Conservation (phyloP, 2,329 filamentous ascomycete genomes). For the Ophiocordyceps polyrhachis-furcata region DNA sequence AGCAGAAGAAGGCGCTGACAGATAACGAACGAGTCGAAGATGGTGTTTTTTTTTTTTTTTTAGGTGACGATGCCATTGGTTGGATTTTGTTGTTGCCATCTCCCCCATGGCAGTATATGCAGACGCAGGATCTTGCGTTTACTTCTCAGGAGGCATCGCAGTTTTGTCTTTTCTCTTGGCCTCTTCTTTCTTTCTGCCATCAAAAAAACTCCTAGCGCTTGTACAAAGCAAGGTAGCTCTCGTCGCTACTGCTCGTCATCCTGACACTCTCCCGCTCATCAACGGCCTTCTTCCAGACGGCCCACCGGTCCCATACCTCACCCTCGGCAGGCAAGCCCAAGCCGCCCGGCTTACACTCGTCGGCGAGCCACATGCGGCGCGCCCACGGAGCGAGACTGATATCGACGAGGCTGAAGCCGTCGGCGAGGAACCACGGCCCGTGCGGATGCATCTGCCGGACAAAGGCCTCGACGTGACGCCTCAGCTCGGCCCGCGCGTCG, state of each 20-base stretch:
- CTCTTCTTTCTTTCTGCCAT: no score
- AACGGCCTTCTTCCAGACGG: conserved; percentile 42
- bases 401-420: conserved; percentile 47
- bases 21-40: no score
- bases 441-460: conserved; percentile 37
- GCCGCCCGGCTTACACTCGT: conserved; percentile 49
- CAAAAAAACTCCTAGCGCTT: no score
- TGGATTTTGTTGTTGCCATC: no score
- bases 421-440: conserved; percentile 47
- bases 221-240: conserved; percentile 51
- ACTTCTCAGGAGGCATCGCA: no score
- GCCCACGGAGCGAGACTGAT: conserved; percentile 57
- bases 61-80: no score
- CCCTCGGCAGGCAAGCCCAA: conserved; percentile 33
- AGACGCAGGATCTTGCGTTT: no score
- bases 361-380: conserved; percentile 51
- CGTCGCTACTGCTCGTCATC: conserved; percentile 48
- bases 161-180: no score
- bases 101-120: no score
- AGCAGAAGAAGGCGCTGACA: no score
- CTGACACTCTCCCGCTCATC: conserved; percentile 40
- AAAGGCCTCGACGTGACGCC: conserved; percentile 39
- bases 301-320: conserved; percentile 44
- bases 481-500: conserved; percentile 37
- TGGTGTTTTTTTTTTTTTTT: no score